Conservation (phyloP, 768 basidiomycete species). For the Phlegmacium glaucopus region DNA sequence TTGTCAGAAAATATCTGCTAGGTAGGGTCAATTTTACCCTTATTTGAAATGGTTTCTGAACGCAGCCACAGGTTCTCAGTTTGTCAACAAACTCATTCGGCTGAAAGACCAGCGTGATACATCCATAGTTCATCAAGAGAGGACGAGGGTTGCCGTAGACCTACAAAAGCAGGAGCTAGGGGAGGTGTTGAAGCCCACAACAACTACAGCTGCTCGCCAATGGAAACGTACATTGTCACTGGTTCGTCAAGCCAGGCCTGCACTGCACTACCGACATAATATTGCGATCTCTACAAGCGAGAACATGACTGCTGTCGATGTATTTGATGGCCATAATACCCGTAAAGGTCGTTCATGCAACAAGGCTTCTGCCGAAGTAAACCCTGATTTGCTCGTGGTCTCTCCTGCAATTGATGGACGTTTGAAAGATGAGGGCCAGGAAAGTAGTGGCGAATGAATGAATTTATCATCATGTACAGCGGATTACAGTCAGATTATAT, state of each 20-base stretch:
- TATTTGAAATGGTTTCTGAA: background rate
- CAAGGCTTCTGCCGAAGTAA: constrained; percentile 19
- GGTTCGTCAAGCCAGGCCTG: constrained; percentile 44
- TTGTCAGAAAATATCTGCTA: constrained; percentile 82
- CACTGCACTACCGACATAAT: constrained; percentile 53
- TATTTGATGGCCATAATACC: constrained; percentile 56
- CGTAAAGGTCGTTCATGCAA: constrained; percentile 31
- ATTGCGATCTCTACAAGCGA: constrained; percentile 60
- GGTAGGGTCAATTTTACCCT: constrained; percentile 39
- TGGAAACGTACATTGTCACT: constrained; percentile 47
- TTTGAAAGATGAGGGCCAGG: constrained; percentile 46
- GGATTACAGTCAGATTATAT: no score
- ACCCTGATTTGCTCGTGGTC: constrained; percentile 53
- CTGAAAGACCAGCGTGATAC: constrained; percentile 25
- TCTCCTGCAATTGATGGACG: constrained; percentile 67
- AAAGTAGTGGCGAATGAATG: background rate
- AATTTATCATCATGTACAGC: no score
- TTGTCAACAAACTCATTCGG: constrained; percentile 62
- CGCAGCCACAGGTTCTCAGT: constrained; percentile 57
- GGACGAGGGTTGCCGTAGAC: constrained; percentile 30
- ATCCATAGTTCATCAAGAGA: constrained; percentile 30
- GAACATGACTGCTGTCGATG: constrained; percentile 78
- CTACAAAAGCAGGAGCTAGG: constrained; percentile 8
- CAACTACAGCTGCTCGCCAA: constrained; percentile 26
- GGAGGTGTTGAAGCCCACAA: background rate